These are phyloP conservation scores for Picea glauca DNA, from an alignment of 75 land plant genomes.

Conservation along the genomic window DNA sequence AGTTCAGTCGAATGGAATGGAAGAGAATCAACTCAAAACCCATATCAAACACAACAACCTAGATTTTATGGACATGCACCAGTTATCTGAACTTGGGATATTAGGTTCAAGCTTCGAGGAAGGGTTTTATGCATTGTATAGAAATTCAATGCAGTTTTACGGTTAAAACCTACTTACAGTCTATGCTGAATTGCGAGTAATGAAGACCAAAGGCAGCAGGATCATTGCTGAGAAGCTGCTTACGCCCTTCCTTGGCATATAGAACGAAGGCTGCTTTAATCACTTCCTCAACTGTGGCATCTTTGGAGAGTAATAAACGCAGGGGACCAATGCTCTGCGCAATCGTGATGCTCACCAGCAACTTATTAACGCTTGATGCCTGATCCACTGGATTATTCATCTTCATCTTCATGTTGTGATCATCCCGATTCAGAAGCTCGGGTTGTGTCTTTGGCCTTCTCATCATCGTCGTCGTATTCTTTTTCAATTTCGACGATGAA, in stretches of 20 bases:
- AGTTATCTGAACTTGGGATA: neutral
- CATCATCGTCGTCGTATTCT: neutral
- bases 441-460: slow-evolving; percentile 4
- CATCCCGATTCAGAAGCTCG: neutral
- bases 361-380: neutral
- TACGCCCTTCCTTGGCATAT: slow-evolving; percentile 2
- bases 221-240: neutral
- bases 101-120: too few relatives aligned
- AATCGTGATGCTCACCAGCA: neutral
- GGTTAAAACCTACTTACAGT: neutral
- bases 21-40: neutral
- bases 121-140: too few relatives aligned
- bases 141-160: too few relatives aligned
- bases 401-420: neutral
- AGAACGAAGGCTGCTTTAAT: neutral
- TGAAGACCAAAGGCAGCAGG: neutral
- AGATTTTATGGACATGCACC: neutral
- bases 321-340: slow-evolving; percentile 1
- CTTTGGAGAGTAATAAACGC: neutral
- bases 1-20: neutral
- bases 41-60: neutral
- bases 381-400: neutral
- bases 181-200: slow-evolving; percentile 8
- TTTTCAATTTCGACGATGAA: too few relatives aligned
- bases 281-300: slow-evolving; percentile 4